Conservation (phyloP, 768 basidiomycete genomes). For the Leccinum truebloodii region DNA sequence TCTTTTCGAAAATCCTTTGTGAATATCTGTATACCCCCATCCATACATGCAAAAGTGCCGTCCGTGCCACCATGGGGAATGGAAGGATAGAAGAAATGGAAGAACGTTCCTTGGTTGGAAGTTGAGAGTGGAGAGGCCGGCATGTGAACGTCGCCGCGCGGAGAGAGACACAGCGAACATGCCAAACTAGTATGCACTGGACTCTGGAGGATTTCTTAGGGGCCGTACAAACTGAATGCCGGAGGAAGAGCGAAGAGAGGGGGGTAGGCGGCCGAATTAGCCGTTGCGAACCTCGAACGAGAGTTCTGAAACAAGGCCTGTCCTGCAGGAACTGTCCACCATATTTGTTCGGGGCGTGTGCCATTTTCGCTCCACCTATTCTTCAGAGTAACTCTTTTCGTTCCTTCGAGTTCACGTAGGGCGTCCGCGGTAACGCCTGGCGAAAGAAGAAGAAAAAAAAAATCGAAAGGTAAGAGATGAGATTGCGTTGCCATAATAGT, state of each 20-base stretch:
- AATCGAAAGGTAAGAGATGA: constrained; percentile 3
- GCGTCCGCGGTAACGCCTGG: constrained; percentile 22
- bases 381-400: not conserved
- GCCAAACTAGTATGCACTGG: not conserved
- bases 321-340: not conserved
- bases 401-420: constrained; percentile 1
- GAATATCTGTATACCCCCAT: too few species aligned
- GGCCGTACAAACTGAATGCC: not conserved
- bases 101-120: not conserved
- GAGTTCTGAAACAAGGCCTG: constrained; percentile 13
- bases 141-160: constrained; percentile 2
- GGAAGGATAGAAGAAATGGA: constrained; percentile 1
- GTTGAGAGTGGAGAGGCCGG: constrained; percentile 6
- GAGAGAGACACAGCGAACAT: not conserved
- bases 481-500: constrained; percentile 28
- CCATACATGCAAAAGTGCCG: not conserved
- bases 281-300: not conserved
- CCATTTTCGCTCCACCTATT: not conserved
- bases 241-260: not conserved
- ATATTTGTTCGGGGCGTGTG: not conserved
- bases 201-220: not conserved
- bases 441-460: not conserved
- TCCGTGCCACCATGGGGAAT: constrained; percentile 10
- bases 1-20: not conserved
- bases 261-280: not conserved